A percentile compares a stretch with the other conserved stretches of the same genome.
Evolutionary conservation across 345 rosid species (phyloP).

Genomic region (Aethionema arabicum): DNA sequence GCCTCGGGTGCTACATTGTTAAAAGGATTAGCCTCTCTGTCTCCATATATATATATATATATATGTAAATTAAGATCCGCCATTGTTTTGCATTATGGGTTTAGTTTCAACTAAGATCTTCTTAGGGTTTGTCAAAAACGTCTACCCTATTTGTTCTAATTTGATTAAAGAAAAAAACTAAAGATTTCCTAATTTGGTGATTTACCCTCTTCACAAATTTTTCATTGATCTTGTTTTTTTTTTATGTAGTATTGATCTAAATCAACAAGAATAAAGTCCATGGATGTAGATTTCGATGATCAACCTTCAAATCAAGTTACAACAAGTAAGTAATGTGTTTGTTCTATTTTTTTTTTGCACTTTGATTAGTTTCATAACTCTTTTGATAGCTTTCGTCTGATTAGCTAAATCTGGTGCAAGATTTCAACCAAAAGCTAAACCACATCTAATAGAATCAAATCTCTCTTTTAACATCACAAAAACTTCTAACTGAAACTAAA

Average conservation of each 20-base stretch:
- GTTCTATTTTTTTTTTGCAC: neutral
- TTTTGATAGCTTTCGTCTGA: neutral
- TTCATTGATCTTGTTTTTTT: constrained; percentile 7
- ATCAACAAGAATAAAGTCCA: neutral
- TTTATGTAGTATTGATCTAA: neutral
- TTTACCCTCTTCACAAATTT: constrained; percentile 21
- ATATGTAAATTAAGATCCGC: too few species aligned
- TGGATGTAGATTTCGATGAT: constrained; percentile 38
- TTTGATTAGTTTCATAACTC: constrained; percentile 5
- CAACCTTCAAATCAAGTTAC: constrained; percentile 21
- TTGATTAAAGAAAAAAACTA: neutral
- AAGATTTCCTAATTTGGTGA: neutral
- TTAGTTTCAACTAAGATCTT: too few species aligned
- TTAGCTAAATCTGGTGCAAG: constrained; percentile 37
- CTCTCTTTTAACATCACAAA: too few species aligned
- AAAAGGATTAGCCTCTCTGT: too few species aligned
- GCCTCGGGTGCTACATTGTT: too few species aligned
- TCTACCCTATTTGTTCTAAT: neutral
- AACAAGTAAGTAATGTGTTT: constrained; percentile 3
- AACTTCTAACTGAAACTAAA: constrained; percentile 28
- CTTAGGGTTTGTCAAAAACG: too few species aligned
- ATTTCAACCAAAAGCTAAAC: constrained; percentile 39
- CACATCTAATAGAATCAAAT: too few species aligned
- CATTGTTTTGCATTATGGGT: too few species aligned
- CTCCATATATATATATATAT: too few species aligned